Conservation (phyloP, 2,329 filamentous ascomycete species). For the Aspergillus caelatus region DNA sequence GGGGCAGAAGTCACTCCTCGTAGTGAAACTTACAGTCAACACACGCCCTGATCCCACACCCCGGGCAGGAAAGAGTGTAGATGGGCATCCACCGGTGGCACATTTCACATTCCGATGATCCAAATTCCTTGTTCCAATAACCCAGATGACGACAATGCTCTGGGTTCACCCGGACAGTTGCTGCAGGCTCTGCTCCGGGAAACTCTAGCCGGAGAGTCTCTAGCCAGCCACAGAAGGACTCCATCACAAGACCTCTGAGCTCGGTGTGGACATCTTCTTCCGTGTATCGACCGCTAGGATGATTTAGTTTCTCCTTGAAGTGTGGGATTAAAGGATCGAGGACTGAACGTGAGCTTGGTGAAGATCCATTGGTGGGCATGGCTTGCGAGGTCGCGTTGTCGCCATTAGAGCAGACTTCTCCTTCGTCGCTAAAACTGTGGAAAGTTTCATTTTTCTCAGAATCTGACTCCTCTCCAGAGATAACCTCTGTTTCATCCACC, state of each 20-base stretch:
- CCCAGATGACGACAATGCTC: slow-evolving; percentile 30
- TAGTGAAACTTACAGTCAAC: slow-evolving; percentile 34
- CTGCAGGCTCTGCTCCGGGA: slow-evolving; percentile 15
- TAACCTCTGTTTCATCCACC: background rate
- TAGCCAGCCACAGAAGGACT: slow-evolving; percentile 30
- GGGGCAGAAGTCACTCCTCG: background rate
- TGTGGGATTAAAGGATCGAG: slow-evolving; percentile 26
- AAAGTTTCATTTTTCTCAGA: slow-evolving; percentile 8
- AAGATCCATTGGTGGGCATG: background rate
- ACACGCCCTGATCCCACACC: slow-evolving; percentile 32
- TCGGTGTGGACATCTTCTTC: slow-evolving; percentile 28
- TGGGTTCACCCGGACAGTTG: background rate
- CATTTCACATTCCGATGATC: slow-evolving; percentile 22
- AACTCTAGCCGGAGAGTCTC: slow-evolving; percentile 24
- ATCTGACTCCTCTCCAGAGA: background rate
- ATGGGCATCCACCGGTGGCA: slow-evolving; percentile 35
- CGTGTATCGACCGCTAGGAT: slow-evolving; percentile 25
- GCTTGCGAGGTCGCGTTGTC: background rate
- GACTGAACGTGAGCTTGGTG: background rate
- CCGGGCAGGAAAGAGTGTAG: slow-evolving; percentile 31
- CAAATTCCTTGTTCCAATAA: slow-evolving; percentile 30
- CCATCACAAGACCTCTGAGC: slow-evolving; percentile 31
- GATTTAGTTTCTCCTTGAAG: slow-evolving; percentile 29
- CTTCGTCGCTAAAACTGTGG: slow-evolving; percentile 14
- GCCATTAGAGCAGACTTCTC: background rate